These are phyloP conservation scores for Kwoniella botswanensis DNA, from an alignment of 768 basidiomycete genomes.

Conservation along the genomic window DNA sequence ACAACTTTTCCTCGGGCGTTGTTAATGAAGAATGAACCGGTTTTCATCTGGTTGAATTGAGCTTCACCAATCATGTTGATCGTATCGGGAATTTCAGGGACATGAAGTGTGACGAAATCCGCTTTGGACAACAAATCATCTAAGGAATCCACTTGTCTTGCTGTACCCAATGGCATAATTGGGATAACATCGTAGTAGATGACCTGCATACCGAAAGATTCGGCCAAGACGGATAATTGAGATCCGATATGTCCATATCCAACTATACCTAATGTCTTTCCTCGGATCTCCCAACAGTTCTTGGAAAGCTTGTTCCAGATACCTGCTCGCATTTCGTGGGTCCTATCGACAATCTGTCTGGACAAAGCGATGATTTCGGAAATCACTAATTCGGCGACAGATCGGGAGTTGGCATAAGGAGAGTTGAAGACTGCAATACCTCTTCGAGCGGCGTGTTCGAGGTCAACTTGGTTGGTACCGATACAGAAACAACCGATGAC, in stretches of 20 bases:
- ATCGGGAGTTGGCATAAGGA: conserved; percentile 92
- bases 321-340: conserved; percentile 83
- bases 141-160: conserved; percentile 84
- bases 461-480: conserved; percentile 97
- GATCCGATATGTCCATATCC: conserved; percentile 99
- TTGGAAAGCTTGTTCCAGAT: conserved; percentile 99
- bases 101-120: conserved; percentile 95
- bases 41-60: conserved; percentile 89
- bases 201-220: conserved; percentile 93
- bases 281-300: conserved; percentile 95
- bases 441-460: conserved; percentile 75
- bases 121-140: conserved; percentile 72
- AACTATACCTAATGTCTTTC: conserved; percentile 96
- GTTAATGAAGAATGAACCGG: conserved; percentile 93
- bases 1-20: conserved; percentile 95
- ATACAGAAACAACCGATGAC: conserved; percentile 99
- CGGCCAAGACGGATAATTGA: conserved; percentile 94
- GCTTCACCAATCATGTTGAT: conserved; percentile 83
- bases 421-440: conserved; percentile 99
- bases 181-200: conserved; percentile 94
- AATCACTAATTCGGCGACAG: conserved; percentile 97
- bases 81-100: conserved; percentile 95
- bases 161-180: conserved; percentile 95
- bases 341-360: conserved; percentile 87
- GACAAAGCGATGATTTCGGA: conserved; percentile 91